phyloP scores from a whole-genome alignment of 129 eudicot species.

The Flaveria ramosissima region DNA sequence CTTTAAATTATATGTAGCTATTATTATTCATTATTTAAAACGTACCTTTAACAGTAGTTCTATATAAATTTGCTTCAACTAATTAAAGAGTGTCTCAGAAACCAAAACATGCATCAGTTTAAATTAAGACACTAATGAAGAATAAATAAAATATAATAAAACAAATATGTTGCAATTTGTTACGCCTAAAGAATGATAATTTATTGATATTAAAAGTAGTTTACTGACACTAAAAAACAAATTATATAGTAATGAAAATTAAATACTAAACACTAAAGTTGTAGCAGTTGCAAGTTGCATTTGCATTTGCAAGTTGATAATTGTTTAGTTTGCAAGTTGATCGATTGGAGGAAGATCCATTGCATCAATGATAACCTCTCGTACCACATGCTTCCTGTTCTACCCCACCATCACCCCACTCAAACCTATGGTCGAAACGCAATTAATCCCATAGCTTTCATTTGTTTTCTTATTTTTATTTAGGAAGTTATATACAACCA shows the following conservation, averaged over 20 bases:
- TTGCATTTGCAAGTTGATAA: constrained; percentile 33
- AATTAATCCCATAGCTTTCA: background rate
- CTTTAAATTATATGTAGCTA: background rate
- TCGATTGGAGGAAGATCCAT: constrained; percentile 17
- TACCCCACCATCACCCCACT: constrained; percentile 31
- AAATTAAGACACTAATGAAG: background rate
- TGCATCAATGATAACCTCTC: constrained; percentile 27
- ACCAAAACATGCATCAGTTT: background rate
- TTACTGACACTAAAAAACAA: constrained; percentile 11
- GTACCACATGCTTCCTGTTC: constrained; percentile 30
- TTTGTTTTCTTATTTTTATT: too few relatives aligned
- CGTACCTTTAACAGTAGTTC: background rate
- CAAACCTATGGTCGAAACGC: constrained; percentile 2
- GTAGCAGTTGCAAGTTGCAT: constrained; percentile 17
- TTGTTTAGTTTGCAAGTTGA: constrained; percentile 34
- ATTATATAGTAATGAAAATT: background rate
- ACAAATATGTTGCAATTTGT: background rate
- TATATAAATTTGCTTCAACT: background rate
- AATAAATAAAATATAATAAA: background rate
- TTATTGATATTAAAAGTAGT: background rate
- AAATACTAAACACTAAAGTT: background rate
- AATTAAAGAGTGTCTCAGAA: background rate
- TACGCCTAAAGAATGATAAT: background rate
- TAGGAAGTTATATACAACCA: background rate
- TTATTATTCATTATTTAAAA: background rate